Conservation (phyloP, 2,329 filamentous ascomycete genomes). For the Eutypella sp. region DNA sequence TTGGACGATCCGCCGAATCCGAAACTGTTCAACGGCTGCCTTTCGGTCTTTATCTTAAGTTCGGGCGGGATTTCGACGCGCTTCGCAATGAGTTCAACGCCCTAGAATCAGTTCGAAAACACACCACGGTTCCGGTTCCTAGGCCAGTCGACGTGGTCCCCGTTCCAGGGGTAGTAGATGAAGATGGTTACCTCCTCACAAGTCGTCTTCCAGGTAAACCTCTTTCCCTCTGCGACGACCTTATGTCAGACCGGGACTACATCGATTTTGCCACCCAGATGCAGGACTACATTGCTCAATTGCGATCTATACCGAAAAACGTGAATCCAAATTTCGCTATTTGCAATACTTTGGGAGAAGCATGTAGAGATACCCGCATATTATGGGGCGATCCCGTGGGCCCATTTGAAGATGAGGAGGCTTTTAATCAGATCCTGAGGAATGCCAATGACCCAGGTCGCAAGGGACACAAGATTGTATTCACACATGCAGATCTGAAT, state of each 20-base stretch:
- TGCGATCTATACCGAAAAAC: slow-evolving; percentile 20
- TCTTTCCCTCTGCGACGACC: slow-evolving; percentile 13
- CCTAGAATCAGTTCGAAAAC: slow-evolving; percentile 14
- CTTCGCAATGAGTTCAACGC: slow-evolving; percentile 25
- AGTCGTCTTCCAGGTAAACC: slow-evolving; percentile 16
- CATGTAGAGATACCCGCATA: slow-evolving; percentile 24
- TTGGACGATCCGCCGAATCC: slow-evolving; percentile 8
- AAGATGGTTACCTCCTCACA: slow-evolving; percentile 15
- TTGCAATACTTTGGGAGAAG: slow-evolving; percentile 25
- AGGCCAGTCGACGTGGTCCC: slow-evolving; percentile 19
- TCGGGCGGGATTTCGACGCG: slow-evolving; percentile 4
- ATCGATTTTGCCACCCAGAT: slow-evolving; percentile 18
- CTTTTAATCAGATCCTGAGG: slow-evolving; percentile 26
- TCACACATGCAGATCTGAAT: slow-evolving; percentile 31
- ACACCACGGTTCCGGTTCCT: slow-evolving; percentile 24
- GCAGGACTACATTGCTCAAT: slow-evolving; percentile 19
- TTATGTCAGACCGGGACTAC: slow-evolving; percentile 22
- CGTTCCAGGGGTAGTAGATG: slow-evolving; percentile 1
- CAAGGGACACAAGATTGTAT: slow-evolving; percentile 24
- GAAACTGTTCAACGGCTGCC: slow-evolving; percentile 19
- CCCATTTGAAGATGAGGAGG: slow-evolving; percentile 25
- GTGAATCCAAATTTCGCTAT: slow-evolving; percentile 15
- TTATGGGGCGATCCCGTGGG: slow-evolving; percentile 14
- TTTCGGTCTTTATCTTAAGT: slow-evolving; percentile 29
- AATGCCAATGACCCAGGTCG: slow-evolving; percentile 25